Evolutionary conservation across 2,329 filamentous ascomycete genomes (phyloP).

Genomic region (Xylaria sp.): DNA sequence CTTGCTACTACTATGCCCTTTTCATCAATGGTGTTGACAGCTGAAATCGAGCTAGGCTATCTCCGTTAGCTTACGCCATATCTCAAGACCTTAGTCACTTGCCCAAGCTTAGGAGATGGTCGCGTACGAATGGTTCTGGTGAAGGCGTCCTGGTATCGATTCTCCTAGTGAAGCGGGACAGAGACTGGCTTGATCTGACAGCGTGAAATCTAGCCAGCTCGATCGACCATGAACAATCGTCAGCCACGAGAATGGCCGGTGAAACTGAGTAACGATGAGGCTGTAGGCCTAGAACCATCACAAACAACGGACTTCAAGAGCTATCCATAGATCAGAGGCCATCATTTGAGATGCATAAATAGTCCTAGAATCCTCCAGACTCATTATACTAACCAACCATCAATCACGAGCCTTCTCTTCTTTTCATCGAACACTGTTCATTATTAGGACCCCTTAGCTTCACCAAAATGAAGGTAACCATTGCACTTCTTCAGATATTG

Average conservation of each 20-base stretch:
- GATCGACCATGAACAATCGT: neutral
- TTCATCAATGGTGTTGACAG: too few species aligned
- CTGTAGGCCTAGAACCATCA: neutral
- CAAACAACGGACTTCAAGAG: neutral
- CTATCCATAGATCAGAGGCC: neutral
- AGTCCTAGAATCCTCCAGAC: neutral
- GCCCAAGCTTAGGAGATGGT: too few species aligned
- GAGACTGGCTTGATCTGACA: too few species aligned
- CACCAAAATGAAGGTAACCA: constrained; percentile 20
- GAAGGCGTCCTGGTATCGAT: too few species aligned
- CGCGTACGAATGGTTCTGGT: too few species aligned
- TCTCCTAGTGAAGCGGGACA: too few species aligned
- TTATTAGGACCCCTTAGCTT: neutral
- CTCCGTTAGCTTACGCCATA: neutral
- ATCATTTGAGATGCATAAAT: neutral
- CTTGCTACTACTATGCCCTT: neutral
- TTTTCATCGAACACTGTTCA: neutral
- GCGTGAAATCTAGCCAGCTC: neutral
- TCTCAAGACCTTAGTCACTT: neutral
- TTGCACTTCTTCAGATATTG: constrained; percentile 20
- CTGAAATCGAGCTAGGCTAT: too few species aligned
- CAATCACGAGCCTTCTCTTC: too few species aligned
- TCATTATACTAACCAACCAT: neutral
- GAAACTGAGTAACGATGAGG: neutral
- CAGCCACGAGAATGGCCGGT: neutral